A percentile compares a stretch with the other conserved stretches of the same genome.
phyloP scores from a whole-genome alignment of 202 grass and related monocot genomes.

The Tripidium arundinaceum region DNA sequence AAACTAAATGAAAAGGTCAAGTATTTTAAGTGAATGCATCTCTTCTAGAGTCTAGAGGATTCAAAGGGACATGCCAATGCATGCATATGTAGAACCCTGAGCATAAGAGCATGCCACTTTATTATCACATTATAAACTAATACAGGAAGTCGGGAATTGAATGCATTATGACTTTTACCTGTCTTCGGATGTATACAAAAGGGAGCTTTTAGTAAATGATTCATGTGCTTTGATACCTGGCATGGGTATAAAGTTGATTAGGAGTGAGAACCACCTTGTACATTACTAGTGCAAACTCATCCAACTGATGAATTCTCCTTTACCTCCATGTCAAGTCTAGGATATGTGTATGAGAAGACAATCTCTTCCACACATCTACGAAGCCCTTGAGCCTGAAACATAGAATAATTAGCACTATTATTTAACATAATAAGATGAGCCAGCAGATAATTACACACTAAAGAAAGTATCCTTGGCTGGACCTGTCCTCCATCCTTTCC shows the following conservation, averaged over 20 bases:
- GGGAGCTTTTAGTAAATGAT: slow-evolving; percentile 89
- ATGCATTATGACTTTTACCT: slow-evolving; percentile 43
- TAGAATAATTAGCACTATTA: background rate
- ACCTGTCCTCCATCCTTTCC: slow-evolving; percentile 78
- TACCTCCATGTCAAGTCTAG: slow-evolving; percentile 98
- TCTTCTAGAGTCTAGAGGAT: background rate
- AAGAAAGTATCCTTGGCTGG: slow-evolving; percentile 84
- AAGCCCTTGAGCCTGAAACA: slow-evolving; percentile 54
- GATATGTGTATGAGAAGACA: slow-evolving; percentile 89
- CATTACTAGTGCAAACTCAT: slow-evolving; percentile 4
- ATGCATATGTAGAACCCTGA: too few relatives aligned
- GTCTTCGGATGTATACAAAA: slow-evolving; percentile 91
- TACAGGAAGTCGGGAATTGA: background rate
- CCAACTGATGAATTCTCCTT: background rate
- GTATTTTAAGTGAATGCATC: background rate
- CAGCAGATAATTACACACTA: slow-evolving; percentile 2
- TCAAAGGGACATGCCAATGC: slow-evolving; percentile 4
- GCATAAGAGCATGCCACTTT: background rate
- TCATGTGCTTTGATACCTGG: slow-evolving; percentile 96
- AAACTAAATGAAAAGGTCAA: background rate
- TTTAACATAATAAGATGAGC: background rate
- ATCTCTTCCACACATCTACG: slow-evolving; percentile 90
- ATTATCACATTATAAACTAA: background rate
- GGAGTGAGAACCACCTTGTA: background rate
- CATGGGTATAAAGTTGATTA: slow-evolving; percentile 5